phyloP scores from a whole-genome alignment of 495 filamentous ascomycete species.

The Aspergillus campestris region DNA sequence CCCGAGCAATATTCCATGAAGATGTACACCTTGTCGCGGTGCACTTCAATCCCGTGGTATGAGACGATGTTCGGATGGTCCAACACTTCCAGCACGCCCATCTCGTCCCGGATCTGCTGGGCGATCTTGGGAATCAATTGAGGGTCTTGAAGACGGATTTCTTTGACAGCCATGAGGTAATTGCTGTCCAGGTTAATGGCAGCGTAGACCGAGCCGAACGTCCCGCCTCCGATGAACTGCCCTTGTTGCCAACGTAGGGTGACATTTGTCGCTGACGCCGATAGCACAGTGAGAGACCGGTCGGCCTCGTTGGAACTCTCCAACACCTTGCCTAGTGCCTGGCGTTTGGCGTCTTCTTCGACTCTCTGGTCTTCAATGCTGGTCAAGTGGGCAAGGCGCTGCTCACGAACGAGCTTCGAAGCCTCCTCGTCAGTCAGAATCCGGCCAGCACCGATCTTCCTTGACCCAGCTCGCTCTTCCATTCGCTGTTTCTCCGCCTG shows the following conservation, averaged over 20 bases:
- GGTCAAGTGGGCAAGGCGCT: slow-evolving; percentile 59
- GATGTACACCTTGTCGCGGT: slow-evolving; percentile 96
- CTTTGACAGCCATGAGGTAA: slow-evolving; percentile 96
- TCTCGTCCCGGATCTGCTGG: slow-evolving; percentile 89
- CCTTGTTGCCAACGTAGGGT: slow-evolving; percentile 96
- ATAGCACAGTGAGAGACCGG: slow-evolving; percentile 85
- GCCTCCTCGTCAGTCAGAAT: slow-evolving; percentile 83
- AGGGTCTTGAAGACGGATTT: slow-evolving; percentile 94
- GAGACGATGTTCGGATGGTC: slow-evolving; percentile 97
- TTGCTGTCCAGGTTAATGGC: slow-evolving; percentile 96
- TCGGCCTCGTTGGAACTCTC: slow-evolving; percentile 94
- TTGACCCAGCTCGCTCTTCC: slow-evolving; percentile 65
- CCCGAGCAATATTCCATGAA: slow-evolving; percentile 99
- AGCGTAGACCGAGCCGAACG: slow-evolving; percentile 93
- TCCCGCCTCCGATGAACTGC: slow-evolving; percentile 92
- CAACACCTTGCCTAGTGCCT: slow-evolving; percentile 79
- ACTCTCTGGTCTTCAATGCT: slow-evolving; percentile 71
- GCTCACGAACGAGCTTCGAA: slow-evolving; percentile 57
- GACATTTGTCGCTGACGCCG: slow-evolving; percentile 88
- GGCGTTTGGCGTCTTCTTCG: slow-evolving; percentile 76
- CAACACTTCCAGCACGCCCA: slow-evolving; percentile 88
- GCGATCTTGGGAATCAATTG: slow-evolving; percentile 92
- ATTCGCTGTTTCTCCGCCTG: slow-evolving; percentile 81
- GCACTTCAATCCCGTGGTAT: slow-evolving; percentile 96
- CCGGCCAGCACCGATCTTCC: slow-evolving; percentile 64